Base-by-base conservation (phyloP, 805 yeast genomes). In the Wickerhamiella hasegawae region DNA sequence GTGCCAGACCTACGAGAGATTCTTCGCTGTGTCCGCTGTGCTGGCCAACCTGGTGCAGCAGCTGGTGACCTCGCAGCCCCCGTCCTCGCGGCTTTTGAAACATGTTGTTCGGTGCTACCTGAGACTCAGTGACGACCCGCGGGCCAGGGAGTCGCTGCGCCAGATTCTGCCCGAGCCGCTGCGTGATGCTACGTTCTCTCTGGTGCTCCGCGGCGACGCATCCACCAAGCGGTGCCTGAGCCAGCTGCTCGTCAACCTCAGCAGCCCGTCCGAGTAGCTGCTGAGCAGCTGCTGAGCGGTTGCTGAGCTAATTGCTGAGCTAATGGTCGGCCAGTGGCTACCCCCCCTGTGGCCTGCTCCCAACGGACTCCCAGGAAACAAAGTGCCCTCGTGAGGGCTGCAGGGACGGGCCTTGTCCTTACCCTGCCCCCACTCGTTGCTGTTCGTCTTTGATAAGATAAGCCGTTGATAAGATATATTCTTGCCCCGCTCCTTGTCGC, bases 91-190 rank as follows among this genome's bases (percentile, higher is more conserved):
- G 46, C 63, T 87, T 34, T 64, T 87, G 41, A 85, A 87, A 53
- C 97, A 90, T 52, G 94, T 87, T 23, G 90, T 87, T 20, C 70
- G 96, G 53, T 87, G 98, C 54, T 87, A 87, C 52, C 64, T 87
- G 59, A 69, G 98, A 44, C 65, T 87, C 32, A 73, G 90, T 31
- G 98, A 87, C 53, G 85, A 87, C 48, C 63, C 73, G 24, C 92
- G 92, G 43, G 96, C 97, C 2, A 67, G 95, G 45, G 79, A 79
- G 43, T 84, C 94, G 0, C 64, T 87, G 45, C 75, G 80, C 31
- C 77, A 73, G 39, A 76, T 81, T 17, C 60, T 90, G 34, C 97
- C 98, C 2, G 87, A 78, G 46, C 81, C 92, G 2, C 65, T 87
- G 48, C 72, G 81, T 42, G 94, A 81, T 53, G 87, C 81, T 15